These are phyloP conservation scores for Colletotrichum phormii DNA, from an alignment of 2,329 filamentous ascomycete species.

Conservation along the genomic window DNA sequence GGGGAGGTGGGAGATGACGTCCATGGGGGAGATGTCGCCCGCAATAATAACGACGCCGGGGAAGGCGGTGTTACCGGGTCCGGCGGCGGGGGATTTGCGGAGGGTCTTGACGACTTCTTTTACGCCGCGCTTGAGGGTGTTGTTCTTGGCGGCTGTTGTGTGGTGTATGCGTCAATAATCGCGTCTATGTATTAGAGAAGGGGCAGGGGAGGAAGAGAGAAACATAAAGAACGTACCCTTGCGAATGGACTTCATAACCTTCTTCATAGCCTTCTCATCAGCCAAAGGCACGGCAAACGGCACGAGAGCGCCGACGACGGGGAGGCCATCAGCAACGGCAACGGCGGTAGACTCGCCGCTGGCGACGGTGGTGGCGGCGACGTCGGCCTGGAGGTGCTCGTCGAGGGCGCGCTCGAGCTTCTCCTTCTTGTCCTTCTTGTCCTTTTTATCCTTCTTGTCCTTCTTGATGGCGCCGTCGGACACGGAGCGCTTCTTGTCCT, in stretches of 20 bases:
- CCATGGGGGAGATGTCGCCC: conserved; percentile 97
- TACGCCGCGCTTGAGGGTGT: conserved; percentile 95
- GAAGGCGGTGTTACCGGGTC: conserved; percentile 71
- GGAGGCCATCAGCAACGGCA: conserved; percentile 50
- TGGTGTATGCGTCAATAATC: conserved; percentile 14
- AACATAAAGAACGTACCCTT: conserved; percentile 59
- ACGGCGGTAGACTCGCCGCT: conserved; percentile 49
- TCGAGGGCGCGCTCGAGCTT: conserved; percentile 76
- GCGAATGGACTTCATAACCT: conserved; percentile 67
- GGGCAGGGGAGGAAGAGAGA: too few species aligned
- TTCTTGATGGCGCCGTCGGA: conserved; percentile 41
- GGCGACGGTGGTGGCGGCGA: conserved; percentile 56
- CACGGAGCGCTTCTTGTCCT: conserved; percentile 46
- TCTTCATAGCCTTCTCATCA: conserved; percentile 80
- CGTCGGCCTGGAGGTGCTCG: conserved; percentile 70
- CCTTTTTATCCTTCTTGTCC: conserved; percentile 69
- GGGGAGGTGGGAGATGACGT: conserved; percentile 98
- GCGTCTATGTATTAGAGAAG: neutral
- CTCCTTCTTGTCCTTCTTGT: conserved; percentile 71
- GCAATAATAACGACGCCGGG: conserved; percentile 90
- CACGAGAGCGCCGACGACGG: conserved; percentile 72
- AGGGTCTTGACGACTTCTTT: conserved; percentile 99
- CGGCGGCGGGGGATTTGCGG: conserved; percentile 84
- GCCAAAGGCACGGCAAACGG: conserved; percentile 86
- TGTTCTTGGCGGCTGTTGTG: conserved; percentile 86